Conservation (phyloP, 805 yeast genomes). For the Saccharomycodes ludwigii region DNA sequence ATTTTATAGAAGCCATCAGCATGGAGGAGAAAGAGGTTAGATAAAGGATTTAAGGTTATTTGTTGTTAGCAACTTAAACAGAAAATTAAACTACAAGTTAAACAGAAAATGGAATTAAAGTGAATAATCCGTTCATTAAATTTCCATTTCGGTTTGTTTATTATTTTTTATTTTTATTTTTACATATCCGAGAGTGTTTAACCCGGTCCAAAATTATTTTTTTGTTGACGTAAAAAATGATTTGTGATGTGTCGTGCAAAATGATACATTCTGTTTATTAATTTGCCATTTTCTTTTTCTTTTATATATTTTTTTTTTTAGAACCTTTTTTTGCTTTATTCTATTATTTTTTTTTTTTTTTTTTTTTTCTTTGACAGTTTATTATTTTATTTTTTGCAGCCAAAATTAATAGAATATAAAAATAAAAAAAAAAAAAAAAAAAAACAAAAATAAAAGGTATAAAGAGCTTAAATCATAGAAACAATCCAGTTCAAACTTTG, state of each 20-base stretch:
- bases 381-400: background rate
- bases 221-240: no score
- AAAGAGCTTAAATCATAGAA: slow-evolving; percentile 4
- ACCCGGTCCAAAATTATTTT: no score
- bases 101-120: no score
- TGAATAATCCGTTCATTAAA: no score
- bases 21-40: no score
- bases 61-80: no score
- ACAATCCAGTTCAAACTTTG: background rate
- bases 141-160: no score
- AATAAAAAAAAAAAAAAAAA: background rate
- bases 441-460: background rate
- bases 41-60: no score
- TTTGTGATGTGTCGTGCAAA: slow-evolving; percentile 5
- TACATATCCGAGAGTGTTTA: no score
- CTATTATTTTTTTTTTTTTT: background rate
- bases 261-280: slow-evolving; percentile 2
- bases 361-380: background rate
- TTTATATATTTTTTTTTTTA: background rate
- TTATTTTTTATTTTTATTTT: no score
- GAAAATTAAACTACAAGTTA: no score
- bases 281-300: background rate
- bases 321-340: background rate
- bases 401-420: background rate
- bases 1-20: no score